Evolutionary conservation across 2,329 filamentous ascomycete species (phyloP).

Genomic region (Fusarium beomiforme): DNA sequence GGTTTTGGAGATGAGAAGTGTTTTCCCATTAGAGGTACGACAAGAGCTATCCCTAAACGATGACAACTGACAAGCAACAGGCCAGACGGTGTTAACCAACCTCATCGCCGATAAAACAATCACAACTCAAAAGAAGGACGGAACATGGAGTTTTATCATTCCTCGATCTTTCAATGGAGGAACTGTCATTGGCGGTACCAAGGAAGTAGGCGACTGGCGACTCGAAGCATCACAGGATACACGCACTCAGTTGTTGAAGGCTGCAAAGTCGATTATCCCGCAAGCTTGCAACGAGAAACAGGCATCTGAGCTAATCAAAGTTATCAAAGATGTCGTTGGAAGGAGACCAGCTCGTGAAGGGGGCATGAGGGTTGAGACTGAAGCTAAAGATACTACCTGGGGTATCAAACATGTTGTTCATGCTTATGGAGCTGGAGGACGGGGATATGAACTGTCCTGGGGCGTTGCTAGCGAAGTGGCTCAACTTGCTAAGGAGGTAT

Average conservation of each 20-base stretch:
- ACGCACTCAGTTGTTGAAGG: constrained; percentile 46
- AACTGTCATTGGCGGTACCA: constrained; percentile 73
- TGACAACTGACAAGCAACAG: constrained; percentile 22
- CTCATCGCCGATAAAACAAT: constrained; percentile 53
- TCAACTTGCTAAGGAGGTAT: constrained; percentile 17
- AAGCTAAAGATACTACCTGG: constrained; percentile 15
- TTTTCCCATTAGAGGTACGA: constrained; percentile 49
- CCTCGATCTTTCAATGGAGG: constrained; percentile 70
- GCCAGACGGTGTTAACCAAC: constrained; percentile 51
- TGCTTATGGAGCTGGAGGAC: constrained; percentile 68
- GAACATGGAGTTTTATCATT: constrained; percentile 70
- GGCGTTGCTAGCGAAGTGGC: constrained; percentile 63
- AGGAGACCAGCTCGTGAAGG: constrained; percentile 57
- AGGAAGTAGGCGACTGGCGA: constrained; percentile 67
- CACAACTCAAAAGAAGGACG: constrained; percentile 70
- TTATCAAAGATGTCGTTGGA: constrained; percentile 58
- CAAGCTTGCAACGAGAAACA: constrained; percentile 11
- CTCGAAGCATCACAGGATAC: constrained; percentile 58
- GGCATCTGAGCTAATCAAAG: constrained; percentile 17
- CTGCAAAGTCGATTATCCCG: constrained; percentile 20
- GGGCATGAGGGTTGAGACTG: constrained; percentile 55
- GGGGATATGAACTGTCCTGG: constrained; percentile 71
- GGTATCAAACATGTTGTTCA: constrained; percentile 54
- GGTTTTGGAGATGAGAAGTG: constrained; percentile 47
- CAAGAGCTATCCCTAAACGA: accelerated